Conservation (phyloP, 169 alveolate species). For the Plasmodium knowlesi region DNA sequence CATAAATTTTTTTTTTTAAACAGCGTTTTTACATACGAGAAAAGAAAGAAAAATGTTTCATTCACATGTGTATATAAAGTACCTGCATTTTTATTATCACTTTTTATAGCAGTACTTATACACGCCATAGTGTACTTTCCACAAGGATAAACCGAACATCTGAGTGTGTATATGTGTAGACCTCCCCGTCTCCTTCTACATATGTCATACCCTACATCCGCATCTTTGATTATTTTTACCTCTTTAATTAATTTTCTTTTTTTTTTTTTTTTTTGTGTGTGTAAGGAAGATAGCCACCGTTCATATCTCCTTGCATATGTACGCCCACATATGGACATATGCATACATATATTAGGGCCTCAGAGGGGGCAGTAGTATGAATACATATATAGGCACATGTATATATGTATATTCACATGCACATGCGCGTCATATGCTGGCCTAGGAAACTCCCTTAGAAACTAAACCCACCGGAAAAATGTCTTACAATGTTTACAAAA, state of each 20-base stretch:
- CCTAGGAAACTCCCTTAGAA: not conserved
- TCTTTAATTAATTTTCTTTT: conserved; percentile 27
- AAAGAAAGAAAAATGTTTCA: conserved; percentile 1
- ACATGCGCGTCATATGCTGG: not conserved
- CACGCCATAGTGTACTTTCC: not conserved
- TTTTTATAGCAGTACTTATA: not conserved
- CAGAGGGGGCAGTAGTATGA: not conserved
- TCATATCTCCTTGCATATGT: conserved; percentile 9
- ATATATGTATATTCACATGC: not conserved
- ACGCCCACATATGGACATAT: conserved; percentile 9
- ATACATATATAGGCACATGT: not conserved
- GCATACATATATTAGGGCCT: not conserved
- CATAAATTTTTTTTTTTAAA: not conserved
- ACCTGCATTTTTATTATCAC: not conserved
- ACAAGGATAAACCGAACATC: not conserved
- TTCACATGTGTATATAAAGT: not conserved
- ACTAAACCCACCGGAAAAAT: conserved; percentile 18
- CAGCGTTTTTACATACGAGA: not conserved
- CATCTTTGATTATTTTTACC: conserved; percentile 8
- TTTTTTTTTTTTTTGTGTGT: conserved; percentile 35
- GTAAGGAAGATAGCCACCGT: conserved; percentile 2
- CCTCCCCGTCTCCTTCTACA: not conserved
- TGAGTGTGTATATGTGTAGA: not conserved
- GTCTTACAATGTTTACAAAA: conserved; percentile 68
- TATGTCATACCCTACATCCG: not conserved